Conservation (phyloP, 495 filamentous ascomycete genomes). For the Xylaria flabelliformis region DNA sequence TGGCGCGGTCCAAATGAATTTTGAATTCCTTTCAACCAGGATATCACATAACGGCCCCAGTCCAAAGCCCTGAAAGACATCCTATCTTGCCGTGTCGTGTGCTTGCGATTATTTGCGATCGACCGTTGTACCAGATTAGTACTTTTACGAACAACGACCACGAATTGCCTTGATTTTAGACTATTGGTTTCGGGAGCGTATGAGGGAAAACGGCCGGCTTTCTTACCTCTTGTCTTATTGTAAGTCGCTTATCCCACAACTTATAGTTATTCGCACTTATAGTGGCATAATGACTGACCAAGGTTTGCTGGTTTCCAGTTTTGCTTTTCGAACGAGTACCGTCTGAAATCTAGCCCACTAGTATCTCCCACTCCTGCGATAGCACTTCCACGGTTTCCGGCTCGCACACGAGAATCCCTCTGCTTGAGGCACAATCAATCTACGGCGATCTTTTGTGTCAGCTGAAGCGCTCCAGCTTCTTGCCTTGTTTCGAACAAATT, state of each 20-base stretch:
- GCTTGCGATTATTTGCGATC: slow-evolving; percentile 3
- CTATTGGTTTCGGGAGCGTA: not conserved
- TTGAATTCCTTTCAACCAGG: not conserved
- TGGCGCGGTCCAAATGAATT: slow-evolving; percentile 12
- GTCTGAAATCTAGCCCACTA: slow-evolving; percentile 1
- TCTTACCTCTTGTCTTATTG: not conserved
- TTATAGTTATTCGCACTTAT: slow-evolving; percentile 11
- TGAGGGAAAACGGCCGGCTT: slow-evolving; percentile 1
- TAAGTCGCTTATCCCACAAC: slow-evolving; percentile 16
- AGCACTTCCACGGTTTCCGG: not conserved
- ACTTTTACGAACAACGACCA: not conserved
- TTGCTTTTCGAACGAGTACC: slow-evolving; percentile 16
- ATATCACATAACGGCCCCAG: not conserved
- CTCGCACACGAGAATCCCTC: slow-evolving; percentile 12
- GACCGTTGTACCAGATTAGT: not conserved
- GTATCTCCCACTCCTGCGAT: slow-evolving; percentile 14
- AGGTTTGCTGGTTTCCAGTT: slow-evolving; percentile 18
- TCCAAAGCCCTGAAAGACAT: slow-evolving; percentile 15
- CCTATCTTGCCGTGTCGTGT: slow-evolving; percentile 1
- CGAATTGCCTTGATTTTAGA: not conserved
- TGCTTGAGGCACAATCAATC: slow-evolving; percentile 5
- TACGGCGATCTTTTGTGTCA: not conserved
- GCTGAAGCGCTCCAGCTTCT: slow-evolving; percentile 3
- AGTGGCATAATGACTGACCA: slow-evolving; percentile 17
- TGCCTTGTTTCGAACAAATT: slow-evolving; percentile 10